phyloP scores from a whole-genome alignment of 169 alveolate species.

The Theileria annulata region DNA sequence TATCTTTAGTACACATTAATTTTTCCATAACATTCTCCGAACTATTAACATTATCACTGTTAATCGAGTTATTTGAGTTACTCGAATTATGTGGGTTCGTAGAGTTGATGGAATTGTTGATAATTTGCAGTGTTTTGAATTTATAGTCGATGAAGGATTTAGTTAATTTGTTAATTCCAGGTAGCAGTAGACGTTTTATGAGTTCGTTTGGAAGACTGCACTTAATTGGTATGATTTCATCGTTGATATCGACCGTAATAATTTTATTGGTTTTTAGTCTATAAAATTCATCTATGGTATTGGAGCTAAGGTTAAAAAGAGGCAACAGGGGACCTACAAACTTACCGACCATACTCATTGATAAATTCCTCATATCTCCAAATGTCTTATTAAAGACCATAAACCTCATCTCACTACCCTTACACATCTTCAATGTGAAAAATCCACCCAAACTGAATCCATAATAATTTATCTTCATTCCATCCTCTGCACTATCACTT shows the following conservation, averaged over 20 bases:
- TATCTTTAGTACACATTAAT: neutral
- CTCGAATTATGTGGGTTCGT: neutral
- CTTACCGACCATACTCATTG: constrained; percentile 1
- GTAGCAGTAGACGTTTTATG: neutral
- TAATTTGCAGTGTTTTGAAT: neutral
- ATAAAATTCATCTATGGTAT: constrained; percentile 7
- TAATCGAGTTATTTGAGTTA: neutral
- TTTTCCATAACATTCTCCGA: neutral
- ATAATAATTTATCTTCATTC: constrained; percentile 26
- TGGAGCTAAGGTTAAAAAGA: constrained; percentile 22
- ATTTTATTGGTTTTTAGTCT: constrained; percentile 14
- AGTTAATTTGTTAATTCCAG: constrained; percentile 5
- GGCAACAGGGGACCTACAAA: constrained; percentile 13
- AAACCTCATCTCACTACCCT: neutral
- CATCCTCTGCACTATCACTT: neutral
- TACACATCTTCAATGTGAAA: constrained; percentile 20
- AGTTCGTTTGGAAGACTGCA: constrained; percentile 23
- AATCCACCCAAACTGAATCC: constrained; percentile 59
- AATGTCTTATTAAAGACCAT: constrained; percentile 31
- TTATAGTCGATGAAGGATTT: constrained; percentile 18
- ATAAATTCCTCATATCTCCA: constrained; percentile 27
- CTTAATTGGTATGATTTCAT: constrained; percentile 28
- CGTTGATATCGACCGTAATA: constrained; percentile 24
- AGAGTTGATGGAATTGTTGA: neutral
- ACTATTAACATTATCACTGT: neutral